phyloP scores from a whole-genome alignment of 768 basidiomycete genomes.

The Boletus coccyginus region DNA sequence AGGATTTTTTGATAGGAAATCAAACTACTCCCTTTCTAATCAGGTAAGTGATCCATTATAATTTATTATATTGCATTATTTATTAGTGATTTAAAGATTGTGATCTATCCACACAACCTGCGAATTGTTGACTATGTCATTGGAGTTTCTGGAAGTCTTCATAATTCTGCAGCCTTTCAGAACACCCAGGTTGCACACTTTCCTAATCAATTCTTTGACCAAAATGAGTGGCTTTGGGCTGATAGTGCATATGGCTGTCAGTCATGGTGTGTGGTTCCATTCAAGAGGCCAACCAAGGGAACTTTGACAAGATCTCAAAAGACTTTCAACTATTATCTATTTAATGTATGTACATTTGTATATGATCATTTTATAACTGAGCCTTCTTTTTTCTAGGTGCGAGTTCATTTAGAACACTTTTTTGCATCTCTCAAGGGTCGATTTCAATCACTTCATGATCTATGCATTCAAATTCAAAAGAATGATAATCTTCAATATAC shows the following conservation, averaged over 20 bases:
- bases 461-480: conserved; percentile 11
- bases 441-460: conserved; percentile 11
- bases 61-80: not conserved
- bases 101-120: conserved; percentile 13
- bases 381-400: not conserved
- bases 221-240: conserved; percentile 19
- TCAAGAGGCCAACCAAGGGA: conserved; percentile 18
- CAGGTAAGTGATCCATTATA: conserved; percentile 8
- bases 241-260: conserved; percentile 14
- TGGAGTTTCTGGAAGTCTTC: conserved; percentile 12
- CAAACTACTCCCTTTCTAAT: conserved; percentile 8
- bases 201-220: conserved; percentile 1
- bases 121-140: conserved; percentile 15
- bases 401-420: conserved; percentile 4
- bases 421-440: conserved; percentile 11
- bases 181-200: not conserved
- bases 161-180: conserved; percentile 11
- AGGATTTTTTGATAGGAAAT: conserved; percentile 13
- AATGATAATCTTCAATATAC: no score
- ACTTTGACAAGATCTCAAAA: conserved; percentile 15
- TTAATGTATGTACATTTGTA: conserved; percentile 8
- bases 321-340: conserved; percentile 24
- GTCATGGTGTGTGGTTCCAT: conserved; percentile 27
- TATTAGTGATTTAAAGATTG: not conserved
- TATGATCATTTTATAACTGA: not conserved